A percentile compares a stretch with the other conserved stretches of the same genome.
Conservation (phyloP, 2,329 filamentous ascomycete genomes). For the Peltaster fructicola region DNA sequence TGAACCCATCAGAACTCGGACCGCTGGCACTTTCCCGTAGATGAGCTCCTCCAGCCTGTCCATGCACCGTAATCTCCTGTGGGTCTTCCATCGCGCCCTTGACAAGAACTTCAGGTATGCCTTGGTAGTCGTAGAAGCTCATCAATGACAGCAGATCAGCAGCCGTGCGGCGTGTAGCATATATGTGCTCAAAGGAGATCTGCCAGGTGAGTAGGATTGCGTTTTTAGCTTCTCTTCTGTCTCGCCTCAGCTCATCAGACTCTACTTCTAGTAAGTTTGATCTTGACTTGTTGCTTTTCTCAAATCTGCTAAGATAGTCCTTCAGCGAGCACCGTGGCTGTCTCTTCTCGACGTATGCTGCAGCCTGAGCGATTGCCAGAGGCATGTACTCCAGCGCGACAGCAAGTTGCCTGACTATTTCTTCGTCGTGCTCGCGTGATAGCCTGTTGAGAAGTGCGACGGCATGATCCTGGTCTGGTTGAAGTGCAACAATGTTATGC, state of each 20-base stretch:
- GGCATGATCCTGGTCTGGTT: conserved; percentile 5
- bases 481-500: conserved; percentile 7
- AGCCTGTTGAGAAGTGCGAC: conserved; percentile 11
- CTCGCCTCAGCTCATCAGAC: conserved; percentile 2
- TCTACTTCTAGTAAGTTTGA: conserved; percentile 6
- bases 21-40: neutral
- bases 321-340: conserved; percentile 15
- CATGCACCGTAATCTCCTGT: too few species aligned
- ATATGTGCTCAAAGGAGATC: conserved; percentile 10
- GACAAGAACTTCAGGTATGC: neutral
- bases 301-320: conserved; percentile 25
- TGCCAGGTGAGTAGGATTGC: conserved; percentile 5
- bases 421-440: conserved; percentile 5
- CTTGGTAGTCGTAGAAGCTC: conserved; percentile 26
- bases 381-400: conserved; percentile 17
- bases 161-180: conserved; percentile 12
- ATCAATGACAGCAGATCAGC: conserved; percentile 29
- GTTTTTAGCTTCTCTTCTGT: conserved; percentile 3
- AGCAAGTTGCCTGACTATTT: conserved; percentile 4
- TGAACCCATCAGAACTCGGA: neutral
- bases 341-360: conserved; percentile 17
- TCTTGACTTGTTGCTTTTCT: conserved; percentile 17
- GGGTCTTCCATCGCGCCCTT: neutral
- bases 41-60: too few species aligned
- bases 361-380: conserved; percentile 20